Base-by-base conservation (phyloP, 2,329 filamentous ascomycete species). In the Trematosphaeria pertusa region DNA sequence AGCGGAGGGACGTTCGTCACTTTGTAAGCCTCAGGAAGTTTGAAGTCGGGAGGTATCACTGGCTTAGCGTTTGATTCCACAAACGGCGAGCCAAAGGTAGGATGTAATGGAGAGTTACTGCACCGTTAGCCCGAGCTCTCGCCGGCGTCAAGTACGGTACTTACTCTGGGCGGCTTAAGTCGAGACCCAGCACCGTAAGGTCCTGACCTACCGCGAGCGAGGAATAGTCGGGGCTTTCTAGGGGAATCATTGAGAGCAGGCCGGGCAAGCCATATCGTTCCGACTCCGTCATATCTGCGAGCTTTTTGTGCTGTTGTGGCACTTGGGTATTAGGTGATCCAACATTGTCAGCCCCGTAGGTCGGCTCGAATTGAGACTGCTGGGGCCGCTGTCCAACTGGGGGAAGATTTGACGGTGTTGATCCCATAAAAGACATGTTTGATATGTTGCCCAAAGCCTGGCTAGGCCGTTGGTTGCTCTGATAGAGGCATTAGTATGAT, bases 1-100 rank as follows among this genome's bases (percentile, higher is more conserved):
- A 87, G 72, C 6, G 81, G 78, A 39, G 85, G 85, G 9, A 87
- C 84, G 59, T 87, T 88, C 45, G 79, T 81, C 8, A 88, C 85
- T 9, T 78, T 83, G 64, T 88, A 88, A 48, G 84, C 86, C 30
- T 77, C 73, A 4, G 85, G 85, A 8, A 87, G 73, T 8, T 76
- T 78, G 66, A 84, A 88, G 51, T 87, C 83, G 15, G 84, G 82
- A 32, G 69, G 58, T 48, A 87, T 81, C 34, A 86, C 73, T 14
- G 83, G 81, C 17, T 82, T 79, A 33, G 78, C 79, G 52, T 79
- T 78, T 18, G 78, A 75, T 34, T 83, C 80, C 38, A 82, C 81
- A 59, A 87, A 87, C 5, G 84, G 83, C 3, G 82, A 82, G 19
- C 81, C 79, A 63, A 87, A 87, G 2, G 80, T 83, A n/a, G 81